Base-by-base conservation (phyloP, 148 eudicot species). In the Silene uniflora region DNA sequence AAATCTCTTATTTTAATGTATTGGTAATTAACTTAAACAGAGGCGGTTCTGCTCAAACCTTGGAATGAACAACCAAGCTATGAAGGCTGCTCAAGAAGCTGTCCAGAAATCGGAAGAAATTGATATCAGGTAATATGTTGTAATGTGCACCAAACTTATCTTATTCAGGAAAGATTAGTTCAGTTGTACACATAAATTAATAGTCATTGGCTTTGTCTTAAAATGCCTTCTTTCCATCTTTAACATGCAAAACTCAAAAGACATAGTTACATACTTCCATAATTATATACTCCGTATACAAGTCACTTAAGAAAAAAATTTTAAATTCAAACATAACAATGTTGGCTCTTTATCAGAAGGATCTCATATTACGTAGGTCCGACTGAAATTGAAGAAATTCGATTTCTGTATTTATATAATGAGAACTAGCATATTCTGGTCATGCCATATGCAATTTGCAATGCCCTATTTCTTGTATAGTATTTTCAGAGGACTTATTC, bases 21-120 rank as follows among this genome's bases (percentile, higher is more conserved):
- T 1, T 65, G 71, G 44, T 74, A 59, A 79, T 58, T 21, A 27
- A 63, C 70, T 74, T 19, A 78, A 55, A 21, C 78, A 88, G 97
- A 88, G 97, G 79, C 90, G 93, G 6, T 91, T 91, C 82, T 91
- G 97, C 78, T 81, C 84, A 69, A 81, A 81, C 77, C 84, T 81
- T 69, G 84, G 84, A 74, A 81, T 81, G 84, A 70, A 77, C 71
- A 81, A 81, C 58, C 84, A 78, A 63, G 84, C 84, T n/a, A 74
- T 81, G 84, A 81, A 81, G 62, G 84, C 84, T 69, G 84, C 84
- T 54, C 84, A 81, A 73, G 84, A 81, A 81, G 84, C 81, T 73
- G 81, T 77, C 29, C 81, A 74, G 60, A 81, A 81, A 73, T 77
- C 81, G 7, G 84, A 81, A 74, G 84, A 81, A 77, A 73, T 81